Conservation (phyloP, 768 basidiomycete species). For the Kwoniella mangroviensis region DNA sequence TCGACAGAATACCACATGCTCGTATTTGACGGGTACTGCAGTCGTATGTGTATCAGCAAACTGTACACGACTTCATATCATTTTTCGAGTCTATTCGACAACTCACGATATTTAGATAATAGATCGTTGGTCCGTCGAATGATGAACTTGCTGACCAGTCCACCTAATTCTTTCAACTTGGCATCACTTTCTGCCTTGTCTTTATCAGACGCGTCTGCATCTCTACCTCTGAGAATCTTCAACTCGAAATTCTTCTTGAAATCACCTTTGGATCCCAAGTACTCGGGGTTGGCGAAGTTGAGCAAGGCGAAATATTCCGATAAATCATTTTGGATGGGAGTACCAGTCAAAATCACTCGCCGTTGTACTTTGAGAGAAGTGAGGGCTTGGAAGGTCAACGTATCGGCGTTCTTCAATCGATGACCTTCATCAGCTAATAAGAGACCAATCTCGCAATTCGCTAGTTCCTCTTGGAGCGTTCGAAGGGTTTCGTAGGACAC, state of each 20-base stretch:
- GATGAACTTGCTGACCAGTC: constrained; percentile 88
- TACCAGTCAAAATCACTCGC: constrained; percentile 90
- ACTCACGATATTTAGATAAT: constrained; percentile 89
- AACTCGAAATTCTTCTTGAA: constrained; percentile 96
- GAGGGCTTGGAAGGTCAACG: constrained; percentile 82
- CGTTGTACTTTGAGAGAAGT: constrained; percentile 82
- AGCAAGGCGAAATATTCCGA: constrained; percentile 93
- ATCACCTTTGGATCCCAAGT: constrained; percentile 82
- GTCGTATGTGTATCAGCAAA: no score
- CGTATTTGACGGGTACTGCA: constrained; percentile 98
- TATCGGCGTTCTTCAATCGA: constrained; percentile 95
- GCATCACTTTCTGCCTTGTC: constrained; percentile 81
- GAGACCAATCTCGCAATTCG: constrained; percentile 80
- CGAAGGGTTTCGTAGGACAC: constrained; percentile 97
- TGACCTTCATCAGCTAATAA: constrained; percentile 98
- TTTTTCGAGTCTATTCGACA: no score
- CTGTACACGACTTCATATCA: no score
- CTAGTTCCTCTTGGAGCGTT: constrained; percentile 74
- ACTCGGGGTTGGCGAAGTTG: constrained; percentile 90
- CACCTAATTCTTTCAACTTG: constrained; percentile 88
- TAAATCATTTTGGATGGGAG: constrained; percentile 90
- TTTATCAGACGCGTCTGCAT: constrained; percentile 78
- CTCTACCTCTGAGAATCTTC: constrained; percentile 84
- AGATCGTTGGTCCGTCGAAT: constrained; percentile 92
- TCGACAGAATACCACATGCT: constrained; percentile 93